A percentile compares a stretch with the other conserved stretches of the same genome.
Evolutionary conservation across 352 stramenopile species (phyloP).

Genomic region (Globisporangium abappressorium): DNA sequence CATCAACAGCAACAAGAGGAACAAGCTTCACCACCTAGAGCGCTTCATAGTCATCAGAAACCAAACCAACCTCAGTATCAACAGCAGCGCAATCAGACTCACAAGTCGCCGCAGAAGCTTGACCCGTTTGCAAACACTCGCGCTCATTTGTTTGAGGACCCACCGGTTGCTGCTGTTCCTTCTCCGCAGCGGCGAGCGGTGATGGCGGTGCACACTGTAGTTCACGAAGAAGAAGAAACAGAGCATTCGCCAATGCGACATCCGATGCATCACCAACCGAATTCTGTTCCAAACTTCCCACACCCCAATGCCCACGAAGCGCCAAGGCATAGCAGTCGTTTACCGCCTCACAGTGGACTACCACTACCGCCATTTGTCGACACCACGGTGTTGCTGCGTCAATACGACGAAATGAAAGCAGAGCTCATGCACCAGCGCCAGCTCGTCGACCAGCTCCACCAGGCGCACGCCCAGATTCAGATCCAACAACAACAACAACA

Average conservation of each 20-base stretch:
- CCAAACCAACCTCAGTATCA: constrained; percentile 10
- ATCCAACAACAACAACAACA: constrained; percentile 36
- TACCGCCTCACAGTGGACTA: background rate
- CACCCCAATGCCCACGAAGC: background rate
- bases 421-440: constrained; percentile 48
- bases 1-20: constrained; percentile 31
- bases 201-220: background rate
- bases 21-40: constrained; percentile 14
- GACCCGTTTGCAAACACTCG: constrained; percentile 54
- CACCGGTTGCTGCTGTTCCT: constrained; percentile 7
- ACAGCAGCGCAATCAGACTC: background rate
- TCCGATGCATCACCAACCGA: background rate
- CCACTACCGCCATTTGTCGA: constrained; percentile 15
- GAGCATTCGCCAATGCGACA: background rate
- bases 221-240: background rate
- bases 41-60: background rate
- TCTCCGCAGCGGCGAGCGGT: background rate
- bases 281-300: background rate
- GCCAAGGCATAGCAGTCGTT: background rate
- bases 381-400: constrained; percentile 24
- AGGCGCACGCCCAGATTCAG: constrained; percentile 44
- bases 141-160: constrained; percentile 51
- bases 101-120: constrained; percentile 13
- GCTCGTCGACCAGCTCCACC: constrained; percentile 48
- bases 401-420: constrained; percentile 56